These are phyloP conservation scores for Prillingera fragicola DNA, from an alignment of 1,284 basidiomycete species.

Conservation along the genomic window DNA sequence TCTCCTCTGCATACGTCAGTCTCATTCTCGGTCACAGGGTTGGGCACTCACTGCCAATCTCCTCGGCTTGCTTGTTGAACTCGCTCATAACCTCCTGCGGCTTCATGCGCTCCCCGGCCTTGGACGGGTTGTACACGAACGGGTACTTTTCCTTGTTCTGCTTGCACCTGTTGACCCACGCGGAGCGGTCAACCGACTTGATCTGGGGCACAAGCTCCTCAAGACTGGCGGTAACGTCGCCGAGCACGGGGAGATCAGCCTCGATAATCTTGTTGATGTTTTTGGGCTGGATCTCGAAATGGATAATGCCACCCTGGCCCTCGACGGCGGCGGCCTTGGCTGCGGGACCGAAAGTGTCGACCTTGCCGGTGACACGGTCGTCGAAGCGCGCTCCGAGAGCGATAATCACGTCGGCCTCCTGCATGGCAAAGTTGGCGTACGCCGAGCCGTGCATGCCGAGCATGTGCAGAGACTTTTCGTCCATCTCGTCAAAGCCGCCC, in stretches of 20 bases:
- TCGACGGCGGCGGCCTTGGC: slow-evolving; percentile 78
- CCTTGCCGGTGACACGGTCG: slow-evolving; percentile 92
- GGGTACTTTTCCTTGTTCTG: slow-evolving; percentile 84
- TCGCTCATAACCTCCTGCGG: slow-evolving; percentile 96
- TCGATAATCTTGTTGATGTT: slow-evolving; percentile 99
- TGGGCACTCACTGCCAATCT: slow-evolving; percentile 50
- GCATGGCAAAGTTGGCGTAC: slow-evolving; percentile 97
- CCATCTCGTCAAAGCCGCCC: slow-evolving; percentile 88
- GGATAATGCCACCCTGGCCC: slow-evolving; percentile 92
- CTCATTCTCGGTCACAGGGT: no score
- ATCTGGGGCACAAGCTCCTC: slow-evolving; percentile 76
- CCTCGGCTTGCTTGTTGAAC: slow-evolving; percentile 67
- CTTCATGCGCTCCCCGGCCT: slow-evolving; percentile 69
- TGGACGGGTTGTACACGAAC: slow-evolving; percentile 74
- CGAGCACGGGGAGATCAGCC: slow-evolving; percentile 86
- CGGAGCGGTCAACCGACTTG: slow-evolving; percentile 56
- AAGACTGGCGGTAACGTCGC: slow-evolving; percentile 84
- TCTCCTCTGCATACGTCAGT: slow-evolving; percentile 69
- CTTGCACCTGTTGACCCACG: slow-evolving; percentile 79
- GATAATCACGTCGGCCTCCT: slow-evolving; percentile 94
- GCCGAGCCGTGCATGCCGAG: slow-evolving; percentile 98
- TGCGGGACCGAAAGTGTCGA: slow-evolving; percentile 84
- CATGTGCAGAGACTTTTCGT: slow-evolving; percentile 88
- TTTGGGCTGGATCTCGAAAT: slow-evolving; percentile 98
- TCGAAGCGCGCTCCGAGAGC: slow-evolving; percentile 95